A percentile compares a stretch with the other conserved stretches of the same genome.
These are phyloP conservation scores for Phytopythium aichiense DNA, from an alignment of 352 stramenopile genomes.

Conservation along the genomic window DNA sequence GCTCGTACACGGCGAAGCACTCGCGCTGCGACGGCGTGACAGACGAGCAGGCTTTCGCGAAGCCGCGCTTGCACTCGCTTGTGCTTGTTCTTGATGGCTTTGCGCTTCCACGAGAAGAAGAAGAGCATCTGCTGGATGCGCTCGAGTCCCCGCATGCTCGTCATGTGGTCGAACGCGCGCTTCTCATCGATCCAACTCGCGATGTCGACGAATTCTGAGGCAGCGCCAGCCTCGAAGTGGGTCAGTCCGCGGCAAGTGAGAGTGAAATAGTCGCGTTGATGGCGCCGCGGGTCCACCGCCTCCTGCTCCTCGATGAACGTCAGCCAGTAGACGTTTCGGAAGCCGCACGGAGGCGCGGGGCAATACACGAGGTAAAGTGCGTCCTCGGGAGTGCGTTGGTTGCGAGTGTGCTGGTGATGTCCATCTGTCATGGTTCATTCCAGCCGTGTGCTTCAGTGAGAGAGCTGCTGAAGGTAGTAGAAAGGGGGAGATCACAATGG, in stretches of 20 bases:
- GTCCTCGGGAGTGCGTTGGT: slow-evolving; percentile 37
- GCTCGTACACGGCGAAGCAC: slow-evolving; percentile 31
- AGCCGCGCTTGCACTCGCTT: slow-evolving; percentile 31
- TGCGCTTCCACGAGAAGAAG: slow-evolving; percentile 71
- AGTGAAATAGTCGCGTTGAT: slow-evolving; percentile 43
- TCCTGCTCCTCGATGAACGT: slow-evolving; percentile 34
- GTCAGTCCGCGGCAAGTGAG: slow-evolving; percentile 56
- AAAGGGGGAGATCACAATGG: not conserved
- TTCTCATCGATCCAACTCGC: slow-evolving; percentile 62
- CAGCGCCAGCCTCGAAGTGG: slow-evolving; percentile 31
- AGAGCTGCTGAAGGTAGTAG: not conserved
- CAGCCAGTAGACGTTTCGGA: slow-evolving; percentile 68
- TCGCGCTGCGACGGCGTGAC: slow-evolving; percentile 26
- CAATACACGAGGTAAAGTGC: slow-evolving; percentile 49
- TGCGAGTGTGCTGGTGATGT: slow-evolving; percentile 6
- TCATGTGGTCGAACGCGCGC: slow-evolving; percentile 70
- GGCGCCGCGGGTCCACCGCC: slow-evolving; percentile 13
- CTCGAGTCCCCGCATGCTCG: slow-evolving; percentile 49
- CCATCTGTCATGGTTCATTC: slow-evolving; percentile 10
- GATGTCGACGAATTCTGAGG: slow-evolving; percentile 52
- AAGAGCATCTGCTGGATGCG: slow-evolving; percentile 71
- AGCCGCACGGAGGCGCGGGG: slow-evolving; percentile 41
- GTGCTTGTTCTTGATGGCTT: slow-evolving; percentile 37
- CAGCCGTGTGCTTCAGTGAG: not conserved
- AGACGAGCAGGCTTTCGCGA: slow-evolving; percentile 46